phyloP scores from a whole-genome alignment of 306 rosid species.

The Pterocarpus santalinus region DNA sequence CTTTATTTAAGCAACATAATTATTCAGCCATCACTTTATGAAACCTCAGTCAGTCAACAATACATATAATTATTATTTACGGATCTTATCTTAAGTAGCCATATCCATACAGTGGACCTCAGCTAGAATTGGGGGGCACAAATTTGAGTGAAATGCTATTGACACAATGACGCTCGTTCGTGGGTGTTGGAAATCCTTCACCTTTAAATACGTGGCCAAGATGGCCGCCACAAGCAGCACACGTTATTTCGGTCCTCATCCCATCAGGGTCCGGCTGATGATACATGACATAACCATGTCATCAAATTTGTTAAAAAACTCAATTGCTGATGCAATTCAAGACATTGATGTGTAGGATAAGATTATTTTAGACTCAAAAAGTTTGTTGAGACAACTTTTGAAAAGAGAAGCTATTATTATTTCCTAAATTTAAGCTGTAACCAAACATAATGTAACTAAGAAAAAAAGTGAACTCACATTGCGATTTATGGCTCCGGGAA shows the following conservation, averaged over 20 bases:
- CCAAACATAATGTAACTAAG: not conserved
- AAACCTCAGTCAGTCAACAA: not conserved
- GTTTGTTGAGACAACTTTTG: no score
- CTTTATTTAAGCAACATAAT: not conserved
- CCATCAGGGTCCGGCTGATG: slow-evolving; percentile 87
- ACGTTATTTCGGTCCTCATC: slow-evolving; percentile 83
- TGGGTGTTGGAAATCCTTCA: slow-evolving; percentile 87
- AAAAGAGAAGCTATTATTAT: no score
- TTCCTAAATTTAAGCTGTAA: no score
- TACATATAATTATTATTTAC: not conserved
- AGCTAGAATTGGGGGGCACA: slow-evolving; percentile 54
- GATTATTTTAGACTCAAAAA: no score
- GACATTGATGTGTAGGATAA: no score
- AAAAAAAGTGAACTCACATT: slow-evolving; percentile 43
- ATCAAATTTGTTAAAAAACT: no score
- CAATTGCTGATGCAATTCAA: no score
- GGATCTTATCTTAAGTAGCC: not conserved
- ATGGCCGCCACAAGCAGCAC: slow-evolving; percentile 93
- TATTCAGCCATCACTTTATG: no score
- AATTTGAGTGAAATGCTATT: slow-evolving; percentile 88
- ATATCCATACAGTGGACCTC: slow-evolving; percentile 19
- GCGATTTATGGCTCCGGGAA: slow-evolving; percentile 75
- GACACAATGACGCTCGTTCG: slow-evolving; percentile 82
- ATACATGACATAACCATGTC: not conserved
- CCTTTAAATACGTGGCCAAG: slow-evolving; percentile 90